Evolutionary conservation across 1,284 basidiomycete genomes (phyloP), one percentile per base, ranked within the genome.

Genomic region (Moesziomyces sp.): DNA sequence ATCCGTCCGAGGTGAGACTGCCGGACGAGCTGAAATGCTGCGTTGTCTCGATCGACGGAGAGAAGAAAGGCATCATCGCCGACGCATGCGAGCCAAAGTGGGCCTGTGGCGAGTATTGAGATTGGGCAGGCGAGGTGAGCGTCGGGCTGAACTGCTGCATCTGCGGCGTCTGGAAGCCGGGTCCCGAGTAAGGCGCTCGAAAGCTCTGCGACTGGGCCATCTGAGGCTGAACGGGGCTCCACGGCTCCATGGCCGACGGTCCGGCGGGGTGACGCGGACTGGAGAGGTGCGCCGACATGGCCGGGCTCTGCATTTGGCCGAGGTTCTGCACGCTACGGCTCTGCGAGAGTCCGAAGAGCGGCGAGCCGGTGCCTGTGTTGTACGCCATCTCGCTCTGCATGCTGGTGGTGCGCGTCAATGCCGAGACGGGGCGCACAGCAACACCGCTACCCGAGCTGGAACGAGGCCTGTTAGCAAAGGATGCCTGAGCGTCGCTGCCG

Each of bases 41-140:
- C n/a, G 45, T 43, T 5, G 55, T 56, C 16, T 73, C 70, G 46
- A 64, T 60, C 11, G 56, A 56, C 2, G 70, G 70, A 16, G 70
- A 73, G 40, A 73, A 73, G 54, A 67, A 73, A n/a, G 63, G 64
- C 53, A 54, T 50, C 53, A 58, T 58, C 3, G 56, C 60, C 5
- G 55, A 44, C 19, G 57, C 35, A 43, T 69, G 61, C 19, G 57
- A 51, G 28, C 71, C 65, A 47, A 74, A 68, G 43, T 74, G 65
- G 5, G 64, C 44, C 26, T 74, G 71, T 33, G 71, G 71, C 46
- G 71, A 74, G 50, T 74, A 74, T 23, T 74, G 71, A 42, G 71
- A 74, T 46, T 69, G 71, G 2, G 71, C 71, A 14, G 71, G 71
- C 11, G 71, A 74, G 3, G 71, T 61, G 21, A 69, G 54, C 19